These are phyloP conservation scores for Haematococcus sp. DNA, from an alignment of 139 green algal species.

Conservation along the genomic window DNA sequence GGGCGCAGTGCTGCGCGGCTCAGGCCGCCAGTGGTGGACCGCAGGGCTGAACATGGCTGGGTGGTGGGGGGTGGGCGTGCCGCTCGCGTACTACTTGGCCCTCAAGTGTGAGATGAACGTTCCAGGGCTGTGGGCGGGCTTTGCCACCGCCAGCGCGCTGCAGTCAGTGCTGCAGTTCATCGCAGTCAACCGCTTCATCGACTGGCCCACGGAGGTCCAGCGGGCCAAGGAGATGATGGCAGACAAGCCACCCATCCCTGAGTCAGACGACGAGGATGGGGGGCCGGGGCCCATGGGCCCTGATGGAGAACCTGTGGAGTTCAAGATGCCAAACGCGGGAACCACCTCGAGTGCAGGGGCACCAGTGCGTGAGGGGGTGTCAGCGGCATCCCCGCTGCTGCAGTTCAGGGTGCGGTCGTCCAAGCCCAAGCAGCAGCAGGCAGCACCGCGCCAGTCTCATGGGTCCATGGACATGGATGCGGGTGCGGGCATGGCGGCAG, in stretches of 20 bases:
- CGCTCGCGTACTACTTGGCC: conserved; percentile 33
- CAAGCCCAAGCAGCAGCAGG: too few species aligned
- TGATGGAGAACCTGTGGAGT: too few species aligned
- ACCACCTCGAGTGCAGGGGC: too few species aligned
- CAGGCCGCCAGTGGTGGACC: conserved; percentile 37
- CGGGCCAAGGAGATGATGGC: conserved; percentile 19
- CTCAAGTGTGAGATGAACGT: conserved; percentile 26
- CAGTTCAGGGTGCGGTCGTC: too few species aligned
- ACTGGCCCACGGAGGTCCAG: conserved; percentile 29
- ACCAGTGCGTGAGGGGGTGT: too few species aligned
- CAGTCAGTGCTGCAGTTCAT: conserved; percentile 27
- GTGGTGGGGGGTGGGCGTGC: conserved; percentile 46
- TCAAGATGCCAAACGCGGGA: too few species aligned
- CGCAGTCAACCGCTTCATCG: conserved; percentile 9
- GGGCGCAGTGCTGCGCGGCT: conserved; percentile 33
- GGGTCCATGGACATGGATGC: too few species aligned
- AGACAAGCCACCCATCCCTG: not conserved
- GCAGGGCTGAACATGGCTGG: conserved; percentile 29
- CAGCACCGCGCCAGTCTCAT: too few species aligned
- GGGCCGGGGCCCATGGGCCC: too few species aligned
- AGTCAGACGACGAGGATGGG: too few species aligned
- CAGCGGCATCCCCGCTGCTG: too few species aligned
- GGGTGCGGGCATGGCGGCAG: too few species aligned
- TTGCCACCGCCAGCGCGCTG: conserved; percentile 26
- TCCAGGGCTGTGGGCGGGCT: conserved; percentile 29